Conservation (phyloP, 805 yeast species). For the Tetrapisispora namnaoensis region DNA sequence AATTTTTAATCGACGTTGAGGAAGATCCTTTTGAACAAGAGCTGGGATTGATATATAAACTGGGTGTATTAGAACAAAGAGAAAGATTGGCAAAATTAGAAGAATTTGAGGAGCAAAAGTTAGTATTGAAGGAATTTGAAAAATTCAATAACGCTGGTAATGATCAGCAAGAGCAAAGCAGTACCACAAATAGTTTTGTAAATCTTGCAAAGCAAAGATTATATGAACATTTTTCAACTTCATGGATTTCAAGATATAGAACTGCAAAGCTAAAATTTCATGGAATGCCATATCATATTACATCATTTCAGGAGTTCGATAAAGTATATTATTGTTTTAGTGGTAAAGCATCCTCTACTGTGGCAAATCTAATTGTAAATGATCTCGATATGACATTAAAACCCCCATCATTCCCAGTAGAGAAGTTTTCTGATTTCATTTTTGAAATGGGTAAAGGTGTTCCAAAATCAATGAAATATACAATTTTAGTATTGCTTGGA, state of each 20-base stretch:
- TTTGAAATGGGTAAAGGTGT: conserved; percentile 39
- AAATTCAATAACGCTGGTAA: neutral
- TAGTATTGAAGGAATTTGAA: neutral
- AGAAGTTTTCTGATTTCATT: conserved; percentile 28
- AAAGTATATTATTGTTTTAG: conserved; percentile 13
- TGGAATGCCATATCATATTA: conserved; percentile 20
- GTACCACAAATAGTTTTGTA: conserved; percentile 1
- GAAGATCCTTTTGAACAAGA: conserved; percentile 60
- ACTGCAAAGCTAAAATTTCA: conserved; percentile 24
- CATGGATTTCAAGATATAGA: conserved; percentile 31
- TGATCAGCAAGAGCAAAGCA: neutral
- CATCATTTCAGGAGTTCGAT: conserved; percentile 12
- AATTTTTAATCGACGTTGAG: conserved; percentile 41
- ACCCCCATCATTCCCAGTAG: conserved; percentile 27
- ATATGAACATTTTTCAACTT: conserved; percentile 31
- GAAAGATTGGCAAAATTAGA: conserved; percentile 35
- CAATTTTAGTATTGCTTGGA: conserved; percentile 44
- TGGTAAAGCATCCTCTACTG: conserved; percentile 19
- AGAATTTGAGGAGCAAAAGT: conserved; percentile 18
- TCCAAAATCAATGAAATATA: conserved; percentile 43
- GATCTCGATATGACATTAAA: conserved; percentile 18
- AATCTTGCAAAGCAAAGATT: conserved; percentile 12
- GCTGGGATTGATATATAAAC: conserved; percentile 44
- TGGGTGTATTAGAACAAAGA: conserved; percentile 50
- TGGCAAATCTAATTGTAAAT: conserved; percentile 18